Evolutionary conservation across 2,329 filamentous ascomycete genomes (phyloP).

Genomic region (Scedosporium apiospermum): DNA sequence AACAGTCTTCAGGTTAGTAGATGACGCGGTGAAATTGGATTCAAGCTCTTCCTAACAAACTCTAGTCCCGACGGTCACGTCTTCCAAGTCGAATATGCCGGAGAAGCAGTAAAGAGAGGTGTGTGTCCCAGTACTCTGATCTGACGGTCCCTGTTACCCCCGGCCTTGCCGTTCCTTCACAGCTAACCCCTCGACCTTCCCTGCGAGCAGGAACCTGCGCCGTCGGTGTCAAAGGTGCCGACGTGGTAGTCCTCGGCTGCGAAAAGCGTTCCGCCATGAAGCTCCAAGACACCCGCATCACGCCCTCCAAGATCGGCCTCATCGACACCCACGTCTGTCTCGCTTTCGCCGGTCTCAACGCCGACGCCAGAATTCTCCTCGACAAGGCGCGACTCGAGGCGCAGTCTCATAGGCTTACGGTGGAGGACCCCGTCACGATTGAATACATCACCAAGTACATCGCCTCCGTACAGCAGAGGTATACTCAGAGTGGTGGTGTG

Average conservation of each 20-base stretch:
- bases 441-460: constrained; percentile 99
- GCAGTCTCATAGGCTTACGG: constrained; percentile 91
- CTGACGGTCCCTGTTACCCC: constrained; percentile 3
- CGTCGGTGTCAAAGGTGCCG: constrained; percentile 89
- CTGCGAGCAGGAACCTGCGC: constrained; percentile 73
- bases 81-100: constrained; percentile 98
- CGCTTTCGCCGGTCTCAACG: constrained; percentile 93
- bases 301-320: constrained; percentile 94
- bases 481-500: constrained; percentile 97
- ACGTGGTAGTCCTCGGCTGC: constrained; percentile 93
- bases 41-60: constrained; percentile 30
- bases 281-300: constrained; percentile 97
- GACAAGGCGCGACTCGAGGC: constrained; percentile 97
- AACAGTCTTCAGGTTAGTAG: constrained; percentile 71
- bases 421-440: constrained; percentile 94
- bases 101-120: constrained; percentile 98
- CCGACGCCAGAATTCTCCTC: constrained; percentile 93
- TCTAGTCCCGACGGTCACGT: constrained; percentile 94
- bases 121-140: constrained; percentile 13
- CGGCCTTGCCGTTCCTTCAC: not conserved
- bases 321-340: constrained; percentile 94
- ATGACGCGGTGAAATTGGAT: constrained; percentile 8
- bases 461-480: constrained; percentile 94
- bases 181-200: constrained; percentile 10
- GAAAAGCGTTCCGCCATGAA: constrained; percentile 99